Evolutionary conservation across 2,329 filamentous ascomycete genomes (phyloP), one percentile per base, ranked within the genome.

Genomic region (Gyromitra esculenta): DNA sequence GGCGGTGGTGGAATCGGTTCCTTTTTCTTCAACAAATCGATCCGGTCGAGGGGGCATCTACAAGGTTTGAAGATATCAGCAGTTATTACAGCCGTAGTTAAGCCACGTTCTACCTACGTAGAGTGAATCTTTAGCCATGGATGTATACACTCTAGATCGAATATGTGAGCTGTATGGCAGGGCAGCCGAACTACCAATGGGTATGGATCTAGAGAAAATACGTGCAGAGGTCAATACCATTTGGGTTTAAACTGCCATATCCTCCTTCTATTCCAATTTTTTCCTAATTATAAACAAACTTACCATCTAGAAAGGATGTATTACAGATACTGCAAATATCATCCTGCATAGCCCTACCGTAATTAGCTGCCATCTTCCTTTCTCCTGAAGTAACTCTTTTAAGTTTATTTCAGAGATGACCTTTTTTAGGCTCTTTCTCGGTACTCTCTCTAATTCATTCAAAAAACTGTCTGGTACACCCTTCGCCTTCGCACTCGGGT

Each of bases 301-400:
- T 9, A 79, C 78, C 79, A 62, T 79, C 66, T 8, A 81, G 56
- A 65, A 80, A 81, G 11, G 74, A 64, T 8, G 77, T 79, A 69
- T 80, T 80, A 50, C 80, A 81, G 35, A 81, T 81, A 60, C 76
- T 78, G 63, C 80, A 81, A 67, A 77, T 74, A 75, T 81, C 80
- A 21, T 75, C 79, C 78, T 75, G 21, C 18, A 50, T 15, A 54
- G 18, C 41, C 43, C 18, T 21, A 31, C 13, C 60, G 21, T 2
- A 70, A n/a, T 68, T 37, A 68, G 65, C 9, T 5, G 15, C 25
- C 2, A 4, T 31, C 4, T 48, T n/a, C 35, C n/a, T 35, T 18
- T 18, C 35, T 60, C 11, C 8, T 5, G 5, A 60, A 60, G 57
- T 8, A 43, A 39, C 13, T 6, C n/a, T 21, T 45, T 43, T 21